Base-by-base conservation (phyloP, 306 rosid genomes). In the Lotus japonicus region DNA sequence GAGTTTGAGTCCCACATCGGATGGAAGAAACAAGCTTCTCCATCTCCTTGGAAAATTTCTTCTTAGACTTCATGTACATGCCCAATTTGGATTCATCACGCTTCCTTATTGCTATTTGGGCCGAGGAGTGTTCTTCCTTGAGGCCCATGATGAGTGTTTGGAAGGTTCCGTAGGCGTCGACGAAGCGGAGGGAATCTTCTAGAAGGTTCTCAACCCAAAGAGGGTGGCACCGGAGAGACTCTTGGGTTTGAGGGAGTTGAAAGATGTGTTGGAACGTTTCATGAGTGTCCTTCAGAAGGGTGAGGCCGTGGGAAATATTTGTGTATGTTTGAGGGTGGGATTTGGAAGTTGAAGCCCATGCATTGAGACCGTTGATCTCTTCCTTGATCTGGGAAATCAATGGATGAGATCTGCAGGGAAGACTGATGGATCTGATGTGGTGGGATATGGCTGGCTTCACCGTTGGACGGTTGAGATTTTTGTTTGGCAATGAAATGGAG, bases 361-460 rank as follows among this genome's bases (percentile, higher is more conserved):
- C 10, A 10, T 48, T 75, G 13, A 89, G 92, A 11, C 50, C 55
- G 70, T 70, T 56, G 83, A 83, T 83, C 35, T 82, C 81, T 0
- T 86, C 81, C 42, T 82, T 84, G 81, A 92, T 86, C 67, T 80
- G 91, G n/a, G 95, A 83, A 54, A 88, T 78, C 83, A 88, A 28
- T 2, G 94, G 98, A 76, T 89, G 98, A 3, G 98, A 79, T 84
- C 96, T 81, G 84, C 86, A 86, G 7, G 98, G 98, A 26, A 92
- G 95, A 89, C 92, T 87, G 70, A 89, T 79, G 77, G 96, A 89
- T 66, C 98, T 82, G 64, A 75, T 74, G 86, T 89, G 95, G 77
- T 83, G 88, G 9, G 95, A 87, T 16, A 89, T 62, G 11, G 51
- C 16, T 3, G 85, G 88, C 6, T 80, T 84, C 2, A 16, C 55